A percentile compares a stretch with the other conserved stretches of the same genome.
phyloP scores from a whole-genome alignment of 2,329 filamentous ascomycete species.

The Aspergillus clavatus region DNA sequence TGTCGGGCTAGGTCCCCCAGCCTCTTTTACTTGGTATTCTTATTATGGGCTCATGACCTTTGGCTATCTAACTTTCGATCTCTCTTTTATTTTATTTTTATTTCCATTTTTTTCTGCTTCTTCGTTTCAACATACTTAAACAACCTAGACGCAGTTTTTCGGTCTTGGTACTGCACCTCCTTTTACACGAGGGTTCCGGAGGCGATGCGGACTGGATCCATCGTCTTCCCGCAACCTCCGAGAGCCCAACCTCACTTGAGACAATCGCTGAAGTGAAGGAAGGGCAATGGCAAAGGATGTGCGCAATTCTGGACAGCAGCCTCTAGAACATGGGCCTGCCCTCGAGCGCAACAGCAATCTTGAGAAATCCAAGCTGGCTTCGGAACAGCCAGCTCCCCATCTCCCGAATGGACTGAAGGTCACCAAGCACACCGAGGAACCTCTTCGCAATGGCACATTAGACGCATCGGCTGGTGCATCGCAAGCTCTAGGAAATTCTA shows the following conservation, averaged over 20 bases:
- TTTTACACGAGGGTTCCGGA: constrained; percentile 12
- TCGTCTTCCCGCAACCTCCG: constrained; percentile 18
- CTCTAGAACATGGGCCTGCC: constrained; percentile 15
- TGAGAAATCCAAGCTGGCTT: constrained; percentile 18
- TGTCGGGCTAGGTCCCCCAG: constrained; percentile 2
- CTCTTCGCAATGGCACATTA: constrained; percentile 16
- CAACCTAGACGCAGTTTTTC: constrained; percentile 4
- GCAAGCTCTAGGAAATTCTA: constrained; percentile 15
- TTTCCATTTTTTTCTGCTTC: neutral
- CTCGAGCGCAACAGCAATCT: constrained; percentile 19
- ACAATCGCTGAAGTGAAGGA: constrained; percentile 16
- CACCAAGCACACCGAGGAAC: constrained; percentile 17
- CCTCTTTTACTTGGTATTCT: neutral
- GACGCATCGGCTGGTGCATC: constrained; percentile 17
- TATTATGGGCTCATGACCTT: neutral
- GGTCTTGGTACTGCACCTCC: constrained; percentile 1
- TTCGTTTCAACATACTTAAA: neutral
- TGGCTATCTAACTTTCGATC: no score
- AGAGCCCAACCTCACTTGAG: constrained; percentile 17
- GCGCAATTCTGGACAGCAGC: constrained; percentile 19
- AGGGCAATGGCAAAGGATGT: constrained; percentile 32
- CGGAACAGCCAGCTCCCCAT: constrained; percentile 8
- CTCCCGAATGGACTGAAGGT: constrained; percentile 12
- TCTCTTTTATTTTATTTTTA: neutral
- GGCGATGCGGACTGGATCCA: constrained; percentile 24